Conservation (phyloP, 306 rosid species). For the Malus orientalis region DNA sequence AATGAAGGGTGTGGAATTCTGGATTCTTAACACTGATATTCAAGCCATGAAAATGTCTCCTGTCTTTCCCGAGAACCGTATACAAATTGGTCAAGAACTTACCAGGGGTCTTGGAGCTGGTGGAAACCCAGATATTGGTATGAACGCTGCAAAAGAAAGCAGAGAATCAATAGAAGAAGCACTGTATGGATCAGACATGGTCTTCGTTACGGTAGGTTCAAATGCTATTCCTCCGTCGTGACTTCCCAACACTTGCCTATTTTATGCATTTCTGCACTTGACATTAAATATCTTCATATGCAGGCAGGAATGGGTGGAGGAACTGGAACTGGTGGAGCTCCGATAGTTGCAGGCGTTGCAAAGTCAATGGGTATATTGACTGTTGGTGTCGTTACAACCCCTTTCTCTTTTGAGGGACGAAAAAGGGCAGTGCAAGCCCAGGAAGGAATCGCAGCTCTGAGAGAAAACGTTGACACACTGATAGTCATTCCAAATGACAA, state of each 20-base stretch:
- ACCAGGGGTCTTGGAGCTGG: slow-evolving; percentile 99
- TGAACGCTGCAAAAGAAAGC: slow-evolving; percentile 99
- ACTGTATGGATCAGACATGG: slow-evolving; percentile 91
- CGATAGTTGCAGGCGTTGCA: slow-evolving; percentile 88
- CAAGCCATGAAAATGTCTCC: slow-evolving; percentile 99
- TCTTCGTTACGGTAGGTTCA: slow-evolving; percentile 86
- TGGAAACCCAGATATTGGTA: slow-evolving; percentile 97
- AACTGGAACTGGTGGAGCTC: slow-evolving; percentile 99
- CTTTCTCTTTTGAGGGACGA: slow-evolving; percentile 96
- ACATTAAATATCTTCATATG: slow-evolving; percentile 11
- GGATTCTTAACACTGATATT: slow-evolving; percentile 91
- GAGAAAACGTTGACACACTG: slow-evolving; percentile 93
- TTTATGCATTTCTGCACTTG: background rate
- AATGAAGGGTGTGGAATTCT: slow-evolving; percentile 92
- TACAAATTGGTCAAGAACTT: slow-evolving; percentile 94
- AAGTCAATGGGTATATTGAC: slow-evolving; percentile 97
- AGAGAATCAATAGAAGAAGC: slow-evolving; percentile 78
- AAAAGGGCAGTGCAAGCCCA: slow-evolving; percentile 99
- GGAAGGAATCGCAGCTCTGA: slow-evolving; percentile 97
- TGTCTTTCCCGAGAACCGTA: slow-evolving; percentile 59
- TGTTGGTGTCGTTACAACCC: slow-evolving; percentile 96
- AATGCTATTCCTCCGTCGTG: slow-evolving; percentile 16
- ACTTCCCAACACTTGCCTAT: slow-evolving; percentile 3
- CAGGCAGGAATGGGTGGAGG: slow-evolving; percentile 99
- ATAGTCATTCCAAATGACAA: slow-evolving; percentile 99